Base-by-base conservation (phyloP, 352 stramenopile species). In the Phytophthora boehmeriae region DNA sequence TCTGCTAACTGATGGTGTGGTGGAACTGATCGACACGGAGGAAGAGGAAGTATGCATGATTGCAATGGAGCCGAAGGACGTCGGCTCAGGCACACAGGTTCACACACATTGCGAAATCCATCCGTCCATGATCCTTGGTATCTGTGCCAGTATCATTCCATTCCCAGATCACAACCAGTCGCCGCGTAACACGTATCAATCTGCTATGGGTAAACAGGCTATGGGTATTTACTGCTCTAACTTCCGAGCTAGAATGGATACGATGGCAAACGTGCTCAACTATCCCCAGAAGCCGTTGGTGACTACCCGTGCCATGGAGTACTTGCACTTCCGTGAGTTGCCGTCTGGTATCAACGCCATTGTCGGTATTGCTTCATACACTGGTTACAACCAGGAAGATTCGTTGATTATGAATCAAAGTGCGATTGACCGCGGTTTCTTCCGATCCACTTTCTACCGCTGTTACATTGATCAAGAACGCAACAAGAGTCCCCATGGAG, bases 71-170 rank as follows among this genome's bases (percentile, higher is more conserved):
- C 93, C 95, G 0, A 98, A 98, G 72, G 88, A 97, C 43, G 76
- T 98, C 11, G 70, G 82, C 57, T 86, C 95, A 48, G 80, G 97
- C 36, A 76, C 80, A 9, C 89, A 97, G 56, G 98, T 98, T 23
- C 99, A 99, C 76, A 99, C 98, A 27, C 98, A 99, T 71, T 99
- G 97, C 59, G 98, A 99, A 80, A 99, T 99, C 63, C 97, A 99
- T 73, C 98, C 98, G 39, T 98, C 89, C 25, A 99, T 99, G 96
- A 99, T 99, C 72, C 79, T 99, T 5, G 98, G 98, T 46, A 98
- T 99, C 59, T 99, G 97, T 76, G 97, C 98, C 30, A 99, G 93
- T 59, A 99, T 99, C 73, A 99, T 99, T 89, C 98, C 98, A 17
- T 99, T 99, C 86, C 97, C 98, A 0, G 97, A 99, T 83, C 98